A percentile compares a stretch with the other conserved stretches of the same genome.
Evolutionary conservation across 2,329 filamentous ascomycete genomes (phyloP).

Genomic region (Verticillium dahliae): DNA sequence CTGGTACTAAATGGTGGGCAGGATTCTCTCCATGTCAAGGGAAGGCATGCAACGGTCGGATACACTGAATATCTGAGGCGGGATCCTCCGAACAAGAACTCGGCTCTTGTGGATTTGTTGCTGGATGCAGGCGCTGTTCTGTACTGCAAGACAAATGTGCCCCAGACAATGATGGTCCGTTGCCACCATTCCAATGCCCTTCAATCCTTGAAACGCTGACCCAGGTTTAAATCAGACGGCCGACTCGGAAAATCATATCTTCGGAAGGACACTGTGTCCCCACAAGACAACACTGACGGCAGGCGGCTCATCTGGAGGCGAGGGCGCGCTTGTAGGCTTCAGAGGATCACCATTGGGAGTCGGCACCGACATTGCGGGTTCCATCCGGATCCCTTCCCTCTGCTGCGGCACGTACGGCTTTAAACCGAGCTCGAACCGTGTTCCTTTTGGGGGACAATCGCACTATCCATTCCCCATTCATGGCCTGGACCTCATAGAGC

Average conservation of each 20-base stretch:
- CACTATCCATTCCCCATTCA: slow-evolving; percentile 3
- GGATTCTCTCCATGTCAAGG: slow-evolving; percentile 52
- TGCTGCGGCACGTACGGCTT: slow-evolving; percentile 37
- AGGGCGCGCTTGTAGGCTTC: slow-evolving; percentile 31
- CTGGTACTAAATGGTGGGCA: slow-evolving; percentile 35
- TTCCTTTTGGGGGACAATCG: slow-evolving; percentile 14
- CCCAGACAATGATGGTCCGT: slow-evolving; percentile 43
- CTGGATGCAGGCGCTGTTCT: slow-evolving; percentile 55
- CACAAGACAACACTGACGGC: slow-evolving; percentile 52
- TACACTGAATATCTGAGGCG: slow-evolving; percentile 46
- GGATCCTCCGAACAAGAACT: slow-evolving; percentile 44
- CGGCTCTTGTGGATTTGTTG: slow-evolving; percentile 51
- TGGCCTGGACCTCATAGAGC: slow-evolving; percentile 20
- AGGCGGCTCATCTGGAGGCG: slow-evolving; percentile 60
- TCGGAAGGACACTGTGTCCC: slow-evolving; percentile 50
- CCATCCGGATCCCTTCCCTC: slow-evolving; percentile 34
- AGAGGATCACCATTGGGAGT: slow-evolving; percentile 33
- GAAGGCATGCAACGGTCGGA: slow-evolving; percentile 45
- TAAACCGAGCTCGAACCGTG: slow-evolving; percentile 26
- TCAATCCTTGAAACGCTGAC: too few species aligned
- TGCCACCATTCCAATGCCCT: not conserved
- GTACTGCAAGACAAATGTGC: slow-evolving; percentile 67
- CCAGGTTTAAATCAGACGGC: slow-evolving; percentile 37
- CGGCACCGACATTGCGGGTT: slow-evolving; percentile 36
- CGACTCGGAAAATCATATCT: slow-evolving; percentile 48